Evolutionary conservation across 108 stramenopile species (phyloP).

Genomic region (Cyclotella sp.): DNA sequence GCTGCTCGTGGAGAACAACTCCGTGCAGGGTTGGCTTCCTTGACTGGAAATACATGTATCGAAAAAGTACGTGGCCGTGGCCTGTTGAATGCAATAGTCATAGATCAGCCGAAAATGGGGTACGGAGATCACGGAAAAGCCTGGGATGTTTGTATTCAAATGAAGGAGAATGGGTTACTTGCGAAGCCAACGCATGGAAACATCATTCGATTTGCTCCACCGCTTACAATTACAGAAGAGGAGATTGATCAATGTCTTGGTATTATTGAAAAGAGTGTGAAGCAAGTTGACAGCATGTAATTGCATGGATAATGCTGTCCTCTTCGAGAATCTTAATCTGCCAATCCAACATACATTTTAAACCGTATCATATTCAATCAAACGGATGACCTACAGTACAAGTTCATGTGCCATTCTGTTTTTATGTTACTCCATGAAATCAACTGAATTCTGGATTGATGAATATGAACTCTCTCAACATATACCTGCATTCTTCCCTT

Average conservation of each 20-base stretch:
- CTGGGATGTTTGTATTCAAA: conserved; percentile 90
- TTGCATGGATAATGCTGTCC: neutral
- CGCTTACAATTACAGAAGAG: conserved; percentile 90
- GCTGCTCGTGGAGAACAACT: conserved; percentile 90
- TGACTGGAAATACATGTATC: conserved; percentile 73
- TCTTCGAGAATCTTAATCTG: neutral
- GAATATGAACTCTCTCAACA: neutral
- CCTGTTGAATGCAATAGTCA: conserved; percentile 96
- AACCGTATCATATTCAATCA: neutral
- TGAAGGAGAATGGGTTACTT: conserved; percentile 93
- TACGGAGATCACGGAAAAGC: conserved; percentile 91
- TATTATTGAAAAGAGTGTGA: conserved; percentile 85
- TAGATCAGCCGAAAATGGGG: conserved; percentile 88
- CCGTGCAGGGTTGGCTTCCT: conserved; percentile 67
- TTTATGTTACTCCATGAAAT: neutral
- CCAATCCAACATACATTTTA: too few relatives aligned
- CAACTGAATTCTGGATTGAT: conserved; percentile 1
- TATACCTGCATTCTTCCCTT: neutral
- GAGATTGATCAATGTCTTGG: conserved; percentile 87
- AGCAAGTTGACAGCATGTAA: conserved; percentile 48
- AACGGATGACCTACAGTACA: neutral
- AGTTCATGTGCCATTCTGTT: neutral
- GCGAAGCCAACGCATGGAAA: conserved; percentile 99
- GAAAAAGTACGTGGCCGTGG: conserved; percentile 93
- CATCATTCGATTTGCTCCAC: conserved; percentile 99